Evolutionary conservation across 148 eudicot species (phyloP).

Genomic region (Salicornia ramosissima): DNA sequence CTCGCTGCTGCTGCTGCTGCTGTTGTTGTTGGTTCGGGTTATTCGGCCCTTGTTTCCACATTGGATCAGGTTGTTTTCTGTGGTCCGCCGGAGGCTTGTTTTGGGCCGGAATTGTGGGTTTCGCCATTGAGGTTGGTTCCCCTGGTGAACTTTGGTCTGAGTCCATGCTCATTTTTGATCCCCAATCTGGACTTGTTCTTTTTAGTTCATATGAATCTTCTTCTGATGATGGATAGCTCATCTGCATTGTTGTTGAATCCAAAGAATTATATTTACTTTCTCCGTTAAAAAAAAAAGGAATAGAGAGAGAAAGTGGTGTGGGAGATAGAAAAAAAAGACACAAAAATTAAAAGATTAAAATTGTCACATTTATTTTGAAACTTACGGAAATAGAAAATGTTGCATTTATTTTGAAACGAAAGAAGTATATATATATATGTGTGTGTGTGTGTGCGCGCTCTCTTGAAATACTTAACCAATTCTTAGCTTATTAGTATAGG

Average conservation of each 20-base stretch:
- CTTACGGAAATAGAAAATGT: too few species aligned
- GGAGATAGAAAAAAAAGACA: too few species aligned
- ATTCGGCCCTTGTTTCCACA: constrained; percentile 22
- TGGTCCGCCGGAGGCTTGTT: constrained; percentile 27
- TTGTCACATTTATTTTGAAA: too few species aligned
- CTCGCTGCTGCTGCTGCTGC: constrained; percentile 22
- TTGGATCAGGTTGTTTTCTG: constrained; percentile 20
- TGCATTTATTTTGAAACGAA: too few species aligned
- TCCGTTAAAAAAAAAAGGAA: too few species aligned
- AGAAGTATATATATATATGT: too few species aligned
- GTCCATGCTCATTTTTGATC: constrained; percentile 20
- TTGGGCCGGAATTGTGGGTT: constrained; percentile 5
- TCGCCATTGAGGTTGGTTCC: constrained; percentile 12
- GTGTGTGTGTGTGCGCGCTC: too few species aligned
- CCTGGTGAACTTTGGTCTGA: constrained; percentile 17
- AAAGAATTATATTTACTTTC: neutral
- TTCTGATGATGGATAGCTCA: constrained; percentile 32
- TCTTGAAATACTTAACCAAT: too few species aligned
- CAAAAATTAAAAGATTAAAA: too few species aligned
- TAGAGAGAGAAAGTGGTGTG: too few species aligned
- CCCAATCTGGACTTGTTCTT: constrained; percentile 20
- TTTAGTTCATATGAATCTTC: constrained; percentile 29
- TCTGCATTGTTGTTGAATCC: constrained; percentile 18
- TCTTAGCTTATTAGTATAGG: too few species aligned
- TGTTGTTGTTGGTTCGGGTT: constrained; percentile 23